These are phyloP conservation scores for Diaporthe aspalathi DNA, from an alignment of 2,329 filamentous ascomycete species.

Conservation along the genomic window DNA sequence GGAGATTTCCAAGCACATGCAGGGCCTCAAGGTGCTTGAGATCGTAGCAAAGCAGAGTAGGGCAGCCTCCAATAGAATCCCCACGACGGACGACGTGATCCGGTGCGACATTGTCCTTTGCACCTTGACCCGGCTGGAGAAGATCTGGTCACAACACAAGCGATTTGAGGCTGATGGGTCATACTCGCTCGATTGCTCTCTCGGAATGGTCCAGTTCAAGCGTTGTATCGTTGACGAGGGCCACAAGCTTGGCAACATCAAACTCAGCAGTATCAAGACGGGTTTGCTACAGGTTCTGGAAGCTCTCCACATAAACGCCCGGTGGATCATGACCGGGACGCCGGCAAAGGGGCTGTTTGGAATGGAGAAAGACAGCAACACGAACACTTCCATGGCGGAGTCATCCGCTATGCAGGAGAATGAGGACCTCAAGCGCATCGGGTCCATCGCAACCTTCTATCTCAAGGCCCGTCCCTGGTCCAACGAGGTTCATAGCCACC, in stretches of 20 bases:
- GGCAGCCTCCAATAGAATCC: constrained; percentile 62
- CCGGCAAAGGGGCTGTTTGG: constrained; percentile 87
- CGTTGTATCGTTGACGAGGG: constrained; percentile 93
- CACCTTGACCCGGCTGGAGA: constrained; percentile 78
- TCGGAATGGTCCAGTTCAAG: constrained; percentile 83
- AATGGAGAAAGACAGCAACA: constrained; percentile 59
- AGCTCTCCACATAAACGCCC: constrained; percentile 71
- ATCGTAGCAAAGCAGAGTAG: constrained; percentile 50
- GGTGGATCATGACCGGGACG: constrained; percentile 93
- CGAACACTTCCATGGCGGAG: constrained; percentile 44
- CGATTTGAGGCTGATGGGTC: constrained; percentile 47
- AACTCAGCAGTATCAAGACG: constrained; percentile 62
- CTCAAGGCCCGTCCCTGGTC: constrained; percentile 84
- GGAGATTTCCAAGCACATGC: constrained; percentile 83
- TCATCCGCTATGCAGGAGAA: constrained; percentile 63
- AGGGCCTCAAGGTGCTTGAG: constrained; percentile 72
- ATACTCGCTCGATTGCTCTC: constrained; percentile 61
- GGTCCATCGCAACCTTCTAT: constrained; percentile 76
- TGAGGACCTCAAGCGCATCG: constrained; percentile 74
- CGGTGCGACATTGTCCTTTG: constrained; percentile 83
- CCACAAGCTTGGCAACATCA: constrained; percentile 80
- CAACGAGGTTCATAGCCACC: constrained; percentile 64
- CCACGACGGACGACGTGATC: constrained; percentile 67
- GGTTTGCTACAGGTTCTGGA: constrained; percentile 65
- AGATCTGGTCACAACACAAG: constrained; percentile 61